Base-by-base conservation (phyloP, 257 asterid genomes). In the Ligustrum vulgare region DNA sequence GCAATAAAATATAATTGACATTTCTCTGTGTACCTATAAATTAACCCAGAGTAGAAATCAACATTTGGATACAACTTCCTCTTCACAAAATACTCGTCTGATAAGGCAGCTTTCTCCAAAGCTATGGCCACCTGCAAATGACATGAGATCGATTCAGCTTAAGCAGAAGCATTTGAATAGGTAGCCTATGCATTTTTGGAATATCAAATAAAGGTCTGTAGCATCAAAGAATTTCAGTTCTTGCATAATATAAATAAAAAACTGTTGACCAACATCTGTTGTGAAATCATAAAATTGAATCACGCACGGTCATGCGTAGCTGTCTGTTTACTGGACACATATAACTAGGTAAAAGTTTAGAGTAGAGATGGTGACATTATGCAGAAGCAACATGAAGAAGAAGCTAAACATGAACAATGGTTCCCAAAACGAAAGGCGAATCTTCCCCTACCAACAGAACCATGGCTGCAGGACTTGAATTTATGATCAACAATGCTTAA, bases 11-110 rank as follows among this genome's bases (percentile, higher is more conserved):
- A 22, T 37, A 10, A 76, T 43, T 47, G n/a, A 23, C 15, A 54
- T 22, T 47, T 71, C 65, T 67, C 23, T 11, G 39, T 81, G 35
- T 82, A 94, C 99, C 98, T 86, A 76, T 95, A 95, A 67, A 95
- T 95, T 76, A 95, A 86, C 33, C 98, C 99, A 58, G 99, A 95
- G 81, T 95, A 95, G 86, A 93, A 95, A 83, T 95, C 99, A 34
- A 95, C 98, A 67, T 95, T 95, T 35, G 99, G 99, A 81, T 95
- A 93, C 83, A 95, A 80, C 87, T 95, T 95, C 83, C 99, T 86
- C 90, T 95, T 95, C 33, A 93, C 96, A 79, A 95, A 95, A 83
- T 91, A 95, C 75, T 91, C 94, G 72, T 95, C 99, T 72, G 97
- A 87, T 15, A 95, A 83, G 45, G 99, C 99, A 56, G 97, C 99